phyloP scores from a whole-genome alignment of 176 grass and related monocot genomes.

The Aegilops tauschii region DNA sequence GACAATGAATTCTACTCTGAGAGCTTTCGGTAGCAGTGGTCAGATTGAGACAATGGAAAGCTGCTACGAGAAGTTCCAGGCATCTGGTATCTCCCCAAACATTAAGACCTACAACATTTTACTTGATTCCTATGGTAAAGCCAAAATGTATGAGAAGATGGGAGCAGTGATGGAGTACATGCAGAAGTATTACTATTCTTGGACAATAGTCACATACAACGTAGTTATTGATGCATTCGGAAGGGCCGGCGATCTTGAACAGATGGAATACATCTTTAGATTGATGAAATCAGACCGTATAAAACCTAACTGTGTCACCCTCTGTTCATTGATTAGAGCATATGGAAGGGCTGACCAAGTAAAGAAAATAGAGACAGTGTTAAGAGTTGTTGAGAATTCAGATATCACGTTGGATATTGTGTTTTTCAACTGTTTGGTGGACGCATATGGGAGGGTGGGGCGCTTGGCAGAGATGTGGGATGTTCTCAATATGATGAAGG shows the following conservation, averaged over 20 bases:
- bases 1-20: conserved; percentile 94
- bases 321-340: conserved; percentile 84
- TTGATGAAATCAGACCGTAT: conserved; percentile 96
- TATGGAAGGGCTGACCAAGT: conserved; percentile 70
- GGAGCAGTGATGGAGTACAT: conserved; percentile 99
- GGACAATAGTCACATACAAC: conserved; percentile 93
- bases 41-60: conserved; percentile 94
- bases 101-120: conserved; percentile 98
- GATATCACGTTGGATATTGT: conserved; percentile 83
- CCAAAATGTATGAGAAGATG: conserved; percentile 95
- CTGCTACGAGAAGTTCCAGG: conserved; percentile 90
- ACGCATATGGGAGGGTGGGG: conserved; percentile 81
- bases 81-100: conserved; percentile 76
- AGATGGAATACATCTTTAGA: conserved; percentile 92
- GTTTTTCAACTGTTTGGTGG: conserved; percentile 96
- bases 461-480: conserved; percentile 87
- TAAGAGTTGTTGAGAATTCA: conserved; percentile 75
- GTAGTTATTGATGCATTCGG: conserved; percentile 96
- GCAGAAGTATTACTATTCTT: conserved; percentile 92
- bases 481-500: conserved; percentile 81
- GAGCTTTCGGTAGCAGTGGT: conserved; percentile 78
- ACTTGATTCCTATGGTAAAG: conserved; percentile 91
- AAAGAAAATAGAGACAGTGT: conserved; percentile 68
- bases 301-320: conserved; percentile 89
- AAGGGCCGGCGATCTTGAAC: conserved; percentile 71